Evolutionary conservation across 805 yeast genomes (phyloP).

Genomic region (Schwanniomyces pseudopolymorphus): DNA sequence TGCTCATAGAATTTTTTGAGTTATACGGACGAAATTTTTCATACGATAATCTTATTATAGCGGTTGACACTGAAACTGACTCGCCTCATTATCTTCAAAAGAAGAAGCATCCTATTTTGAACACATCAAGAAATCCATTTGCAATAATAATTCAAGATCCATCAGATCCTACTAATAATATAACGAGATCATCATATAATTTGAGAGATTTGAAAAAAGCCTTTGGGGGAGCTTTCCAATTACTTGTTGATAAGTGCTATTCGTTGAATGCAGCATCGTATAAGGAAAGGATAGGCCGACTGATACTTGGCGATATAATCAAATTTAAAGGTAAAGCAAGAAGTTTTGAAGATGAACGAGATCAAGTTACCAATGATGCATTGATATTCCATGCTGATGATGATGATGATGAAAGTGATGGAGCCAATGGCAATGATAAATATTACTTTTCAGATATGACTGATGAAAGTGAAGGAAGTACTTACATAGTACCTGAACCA

Average conservation of each 20-base stretch:
- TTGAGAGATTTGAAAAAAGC: constrained; percentile 77
- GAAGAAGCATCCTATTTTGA: constrained; percentile 48
- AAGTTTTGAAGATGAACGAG: constrained; percentile 76
- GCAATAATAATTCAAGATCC: constrained; percentile 86
- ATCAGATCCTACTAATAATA: constrained; percentile 76
- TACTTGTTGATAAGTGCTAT: constrained; percentile 72
- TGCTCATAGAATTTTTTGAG: constrained; percentile 89
- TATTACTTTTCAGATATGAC: constrained; percentile 46
- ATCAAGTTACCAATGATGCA: constrained; percentile 61
- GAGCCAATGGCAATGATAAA: constrained; percentile 37
- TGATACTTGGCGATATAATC: constrained; percentile 78
- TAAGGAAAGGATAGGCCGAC: constrained; percentile 64
- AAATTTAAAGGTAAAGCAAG: constrained; percentile 71
- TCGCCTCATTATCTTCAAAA: constrained; percentile 62
- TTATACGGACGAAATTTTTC: constrained; percentile 88
- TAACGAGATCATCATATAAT: constrained; percentile 82
- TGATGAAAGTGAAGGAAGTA: constrained; percentile 31
- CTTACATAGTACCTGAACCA: constrained; percentile 2
- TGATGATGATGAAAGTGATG: constrained; percentile 32
- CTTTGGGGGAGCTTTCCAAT: constrained; percentile 83
- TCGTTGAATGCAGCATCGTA: constrained; percentile 66
- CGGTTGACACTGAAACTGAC: constrained; percentile 54
- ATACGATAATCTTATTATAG: constrained; percentile 73
- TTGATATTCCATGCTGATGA: constrained; percentile 27
- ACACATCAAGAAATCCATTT: constrained; percentile 54